Base-by-base conservation (phyloP, 1,139 yeast species). In the Lizanozyma gosingica region DNA sequence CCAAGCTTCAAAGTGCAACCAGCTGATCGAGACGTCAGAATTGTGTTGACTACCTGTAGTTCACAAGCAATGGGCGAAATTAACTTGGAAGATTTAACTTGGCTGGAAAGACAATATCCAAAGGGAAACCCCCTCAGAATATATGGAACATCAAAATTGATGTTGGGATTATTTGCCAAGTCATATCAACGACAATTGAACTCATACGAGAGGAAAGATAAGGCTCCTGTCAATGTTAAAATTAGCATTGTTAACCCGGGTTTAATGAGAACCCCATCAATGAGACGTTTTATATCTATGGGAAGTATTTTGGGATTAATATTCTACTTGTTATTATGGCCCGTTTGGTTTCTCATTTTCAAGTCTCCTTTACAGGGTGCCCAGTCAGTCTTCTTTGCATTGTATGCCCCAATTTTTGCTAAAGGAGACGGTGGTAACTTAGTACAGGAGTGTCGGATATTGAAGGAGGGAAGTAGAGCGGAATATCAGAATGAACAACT, bases 161-260 rank as follows among this genome's bases (percentile, higher is more conserved):
- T 84, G 48, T 63, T 90, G 41, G 75, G 85, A 4, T 60, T 90
- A 60, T 81, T 84, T 63, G 86, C 80, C 11, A 72, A 74, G 50
- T 94, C 85, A 53, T 78, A 75, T 51, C 97, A 90, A 62, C 69
- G 80, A 40, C 69, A 79, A 44, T 57, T 87, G 41, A 64, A 67
- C 41, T 53, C 46, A 67, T 78, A 75, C 47, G 78, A 77, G 51
- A 67, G 90, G 33, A 71, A 78, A 27, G 95, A 86, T 51, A 65
- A 71, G 46, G 76, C 81, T 27, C 83, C 85, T 2, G 71, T 75
- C 52, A 84, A 83, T 52, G 79, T 86, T 15, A 73, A 82, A 39
- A 71, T 87, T n/a, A 73, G 82, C 44, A 51, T 86, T 44, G 94
- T 85, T 3, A 94, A 92, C 54, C 98, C 98, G 0, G 98, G 98